A percentile compares a stretch with the other conserved stretches of the same genome.
Conservation (phyloP, 805 yeast genomes). For the Candida hispaniensis region DNA sequence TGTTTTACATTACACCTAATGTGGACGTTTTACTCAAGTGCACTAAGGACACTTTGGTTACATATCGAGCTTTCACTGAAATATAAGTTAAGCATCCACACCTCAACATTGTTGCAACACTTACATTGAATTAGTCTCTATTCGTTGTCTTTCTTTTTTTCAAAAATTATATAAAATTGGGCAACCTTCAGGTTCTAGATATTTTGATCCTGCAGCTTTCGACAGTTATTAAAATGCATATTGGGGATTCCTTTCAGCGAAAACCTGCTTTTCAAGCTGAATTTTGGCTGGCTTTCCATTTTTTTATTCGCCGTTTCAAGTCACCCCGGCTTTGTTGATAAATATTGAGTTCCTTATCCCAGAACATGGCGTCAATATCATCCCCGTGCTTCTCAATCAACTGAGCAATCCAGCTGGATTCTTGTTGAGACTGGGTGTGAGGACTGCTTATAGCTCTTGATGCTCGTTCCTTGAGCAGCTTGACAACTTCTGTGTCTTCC, state of each 20-base stretch:
- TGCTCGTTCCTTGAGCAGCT: conserved; percentile 56
- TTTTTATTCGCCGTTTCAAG: conserved; percentile 54
- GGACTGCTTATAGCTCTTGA: conserved; percentile 34
- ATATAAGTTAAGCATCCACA: too few relatives aligned
- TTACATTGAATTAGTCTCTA: too few relatives aligned
- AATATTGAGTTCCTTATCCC: conserved; percentile 78
- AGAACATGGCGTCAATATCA: conserved; percentile 78
- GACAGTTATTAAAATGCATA: too few relatives aligned
- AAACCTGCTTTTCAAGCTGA: too few relatives aligned
- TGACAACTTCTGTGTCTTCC: conserved; percentile 46
- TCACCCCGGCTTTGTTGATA: conserved; percentile 82
- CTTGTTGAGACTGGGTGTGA: conserved; percentile 58
- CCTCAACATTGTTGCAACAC: too few relatives aligned
- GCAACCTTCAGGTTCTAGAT: too few relatives aligned
- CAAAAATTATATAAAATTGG: too few relatives aligned
- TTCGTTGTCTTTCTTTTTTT: too few relatives aligned
- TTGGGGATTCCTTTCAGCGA: too few relatives aligned
- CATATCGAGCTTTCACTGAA: conserved; percentile 69
- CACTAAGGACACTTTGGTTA: conserved; percentile 41
- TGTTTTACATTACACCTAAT: conserved; percentile 75
- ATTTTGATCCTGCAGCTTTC: too few relatives aligned
- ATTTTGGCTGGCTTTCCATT: too few relatives aligned
- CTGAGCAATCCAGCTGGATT: conserved; percentile 55
- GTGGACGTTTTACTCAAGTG: conserved; percentile 45
- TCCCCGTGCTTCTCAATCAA: conserved; percentile 75